Percentiles rank a stretch among this genome's conserved stretches.
These are phyloP conservation scores for Forsythia viridissima DNA, from an alignment of 257 asterid genomes.

Conservation along the genomic window DNA sequence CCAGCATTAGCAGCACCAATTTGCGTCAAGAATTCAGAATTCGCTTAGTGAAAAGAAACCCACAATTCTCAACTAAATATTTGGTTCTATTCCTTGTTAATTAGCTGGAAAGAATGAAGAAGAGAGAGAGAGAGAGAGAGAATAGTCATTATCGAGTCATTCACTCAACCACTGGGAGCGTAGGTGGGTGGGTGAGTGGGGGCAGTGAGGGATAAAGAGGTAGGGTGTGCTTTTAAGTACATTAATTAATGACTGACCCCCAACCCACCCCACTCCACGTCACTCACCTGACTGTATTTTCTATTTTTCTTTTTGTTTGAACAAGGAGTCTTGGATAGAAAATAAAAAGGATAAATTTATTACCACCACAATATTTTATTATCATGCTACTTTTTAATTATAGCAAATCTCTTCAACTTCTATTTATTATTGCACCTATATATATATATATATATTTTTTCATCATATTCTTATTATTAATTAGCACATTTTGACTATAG, in stretches of 20 bases:
- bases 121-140: background rate
- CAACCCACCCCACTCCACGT: background rate
- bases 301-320: background rate
- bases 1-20: constrained; percentile 33
- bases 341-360: background rate
- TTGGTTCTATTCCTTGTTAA: background rate
- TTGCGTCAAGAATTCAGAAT: constrained; percentile 24
- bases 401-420: too few relatives aligned
- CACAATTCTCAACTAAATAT: background rate
- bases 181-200: background rate
- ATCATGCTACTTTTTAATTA: too few relatives aligned
- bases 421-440: too few relatives aligned
- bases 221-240: background rate
- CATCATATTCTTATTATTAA: too few relatives aligned
- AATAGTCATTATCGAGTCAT: constrained; percentile 16
- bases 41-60: background rate
- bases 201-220: background rate
- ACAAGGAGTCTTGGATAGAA: background rate
- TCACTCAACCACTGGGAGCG: constrained; percentile 33
- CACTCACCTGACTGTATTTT: background rate
- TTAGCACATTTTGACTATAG: too few relatives aligned
- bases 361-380: too few relatives aligned
- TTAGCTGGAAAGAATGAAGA: too few relatives aligned
- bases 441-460: too few relatives aligned
- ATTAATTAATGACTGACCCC: background rate